Evolutionary conservation across 2,329 filamentous ascomycete species (phyloP).

Genomic region (Diaporthe velutina): DNA sequence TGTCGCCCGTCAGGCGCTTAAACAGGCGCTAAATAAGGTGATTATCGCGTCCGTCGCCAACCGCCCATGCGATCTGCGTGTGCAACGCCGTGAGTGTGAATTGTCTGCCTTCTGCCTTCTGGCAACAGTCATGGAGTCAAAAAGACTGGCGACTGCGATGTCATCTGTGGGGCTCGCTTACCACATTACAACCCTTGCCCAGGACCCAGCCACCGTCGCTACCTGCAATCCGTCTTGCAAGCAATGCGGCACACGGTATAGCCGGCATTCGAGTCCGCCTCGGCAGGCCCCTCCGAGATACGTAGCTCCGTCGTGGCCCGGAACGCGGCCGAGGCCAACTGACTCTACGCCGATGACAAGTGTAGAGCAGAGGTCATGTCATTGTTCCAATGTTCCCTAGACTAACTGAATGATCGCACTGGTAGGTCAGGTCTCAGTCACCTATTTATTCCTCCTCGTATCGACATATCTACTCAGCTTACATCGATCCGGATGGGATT

Average conservation of each 20-base stretch:
- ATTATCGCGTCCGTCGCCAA: neutral
- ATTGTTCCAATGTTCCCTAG: neutral
- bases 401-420: neutral
- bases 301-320: neutral
- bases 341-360: neutral
- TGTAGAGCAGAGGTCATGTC: neutral
- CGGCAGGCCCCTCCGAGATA: neutral
- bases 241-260: neutral
- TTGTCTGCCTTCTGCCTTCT: neutral
- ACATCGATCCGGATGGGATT: neutral
- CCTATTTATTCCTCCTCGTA: neutral
- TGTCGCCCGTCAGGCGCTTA: slow-evolving; percentile 1
- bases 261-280: neutral
- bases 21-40: neutral
- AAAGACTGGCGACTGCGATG: neutral
- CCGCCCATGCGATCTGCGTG: neutral
- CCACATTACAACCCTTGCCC: neutral
- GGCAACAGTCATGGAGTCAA: neutral
- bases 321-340: neutral
- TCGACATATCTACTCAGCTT: neutral
- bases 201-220: slow-evolving; percentile 19
- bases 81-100: neutral
- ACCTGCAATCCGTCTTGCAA: neutral
- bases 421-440: neutral
- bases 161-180: slow-evolving; percentile 7